These are phyloP conservation scores for Podila horticola DNA, from an alignment of 192 early-diverging fungal species.

Conservation along the genomic window DNA sequence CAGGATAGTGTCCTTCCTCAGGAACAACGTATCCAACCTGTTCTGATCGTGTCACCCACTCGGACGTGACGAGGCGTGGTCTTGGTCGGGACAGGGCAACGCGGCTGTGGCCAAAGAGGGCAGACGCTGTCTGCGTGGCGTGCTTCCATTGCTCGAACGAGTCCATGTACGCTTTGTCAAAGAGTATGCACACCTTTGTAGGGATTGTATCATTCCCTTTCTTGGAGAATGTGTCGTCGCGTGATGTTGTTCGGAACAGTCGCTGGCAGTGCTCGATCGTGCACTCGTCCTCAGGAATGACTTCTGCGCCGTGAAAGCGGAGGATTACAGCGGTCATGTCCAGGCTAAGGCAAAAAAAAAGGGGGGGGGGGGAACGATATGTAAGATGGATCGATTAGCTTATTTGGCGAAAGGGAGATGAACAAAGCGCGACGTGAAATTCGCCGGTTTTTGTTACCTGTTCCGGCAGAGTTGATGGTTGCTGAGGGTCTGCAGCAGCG, in stretches of 20 bases:
- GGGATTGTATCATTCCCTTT: slow-evolving; percentile 16
- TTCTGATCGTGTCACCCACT: slow-evolving; percentile 36
- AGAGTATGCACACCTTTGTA: slow-evolving; percentile 16
- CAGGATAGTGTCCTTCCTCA: slow-evolving; percentile 36
- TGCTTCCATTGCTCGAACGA: slow-evolving; percentile 28
- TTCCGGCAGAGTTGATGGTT: slow-evolving; percentile 25
- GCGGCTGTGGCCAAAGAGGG: slow-evolving; percentile 13
- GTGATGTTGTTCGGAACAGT: slow-evolving; percentile 5
- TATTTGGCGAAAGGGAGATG: background rate
- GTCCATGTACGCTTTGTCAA: slow-evolving; percentile 38
- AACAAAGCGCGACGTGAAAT: background rate
- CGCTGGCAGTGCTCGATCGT: slow-evolving; percentile 35
- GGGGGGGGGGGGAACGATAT: background rate
- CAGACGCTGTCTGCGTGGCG: slow-evolving; percentile 18
- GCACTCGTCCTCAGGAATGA: slow-evolving; percentile 31
- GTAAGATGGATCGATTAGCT: background rate
- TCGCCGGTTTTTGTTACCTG: slow-evolving; percentile 6
- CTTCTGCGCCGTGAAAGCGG: slow-evolving; percentile 23
- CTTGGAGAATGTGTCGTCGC: background rate
- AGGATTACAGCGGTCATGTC: slow-evolving; percentile 20
- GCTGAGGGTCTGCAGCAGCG: slow-evolving; percentile 5
- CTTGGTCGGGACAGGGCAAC: slow-evolving; percentile 18
- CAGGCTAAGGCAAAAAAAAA: slow-evolving; percentile 6
- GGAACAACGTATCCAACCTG: slow-evolving; percentile 24
- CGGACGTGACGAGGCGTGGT: slow-evolving; percentile 34